Evolutionary conservation across 2,329 filamentous ascomycete genomes (phyloP).

Genomic region (Niveomyces coronatus): DNA sequence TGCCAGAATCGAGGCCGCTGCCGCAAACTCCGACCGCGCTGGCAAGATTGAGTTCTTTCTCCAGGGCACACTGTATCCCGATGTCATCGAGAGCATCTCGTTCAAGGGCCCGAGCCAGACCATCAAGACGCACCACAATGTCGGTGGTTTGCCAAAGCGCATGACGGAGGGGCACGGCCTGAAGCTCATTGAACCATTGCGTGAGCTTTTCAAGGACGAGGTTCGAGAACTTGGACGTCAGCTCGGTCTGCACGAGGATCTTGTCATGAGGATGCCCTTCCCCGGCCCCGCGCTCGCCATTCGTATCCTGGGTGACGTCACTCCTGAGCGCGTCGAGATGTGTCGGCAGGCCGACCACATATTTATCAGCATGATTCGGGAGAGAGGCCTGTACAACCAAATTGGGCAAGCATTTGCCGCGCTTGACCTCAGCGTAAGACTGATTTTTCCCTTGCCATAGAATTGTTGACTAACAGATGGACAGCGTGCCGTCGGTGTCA

Average conservation of each 20-base stretch:
- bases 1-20: constrained; percentile 55
- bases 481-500: constrained; percentile 24
- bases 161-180: constrained; percentile 39
- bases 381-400: constrained; percentile 61
- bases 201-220: constrained; percentile 78
- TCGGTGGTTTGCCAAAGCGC: constrained; percentile 54
- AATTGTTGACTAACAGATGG: constrained; percentile 19
- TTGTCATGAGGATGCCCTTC: constrained; percentile 21
- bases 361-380: constrained; percentile 65
- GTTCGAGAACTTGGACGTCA: constrained; percentile 28
- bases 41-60: constrained; percentile 78
- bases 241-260: constrained; percentile 22
- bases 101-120: constrained; percentile 38
- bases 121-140: constrained; percentile 52
- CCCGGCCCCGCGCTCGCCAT: constrained; percentile 53
- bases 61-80: constrained; percentile 68
- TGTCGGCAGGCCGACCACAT: constrained; percentile 68
- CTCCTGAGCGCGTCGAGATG: constrained; percentile 66
- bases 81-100: constrained; percentile 32
- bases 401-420: constrained; percentile 16
- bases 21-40: constrained; percentile 53
- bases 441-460: not conserved
- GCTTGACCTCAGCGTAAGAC: constrained; percentile 5
- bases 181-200: constrained; percentile 68
- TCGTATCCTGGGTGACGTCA: constrained; percentile 76